Evolutionary conservation across 1,139 yeast species (phyloP).

Genomic region (Eremothecium cymbalariae): DNA sequence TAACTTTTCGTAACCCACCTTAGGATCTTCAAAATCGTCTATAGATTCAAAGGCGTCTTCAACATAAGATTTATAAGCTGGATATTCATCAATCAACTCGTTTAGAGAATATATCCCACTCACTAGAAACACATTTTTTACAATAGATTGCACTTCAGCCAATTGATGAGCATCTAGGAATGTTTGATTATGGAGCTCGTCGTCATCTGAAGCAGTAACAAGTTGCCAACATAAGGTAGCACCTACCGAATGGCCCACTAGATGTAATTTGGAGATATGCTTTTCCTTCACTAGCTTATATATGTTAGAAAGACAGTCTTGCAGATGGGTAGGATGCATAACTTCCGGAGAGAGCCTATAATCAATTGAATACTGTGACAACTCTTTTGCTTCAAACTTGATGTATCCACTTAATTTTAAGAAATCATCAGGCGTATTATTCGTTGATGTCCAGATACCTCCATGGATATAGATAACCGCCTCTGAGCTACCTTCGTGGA

Average conservation of each 20-base stretch:
- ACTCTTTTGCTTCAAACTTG: conserved; percentile 7
- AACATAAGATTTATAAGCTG: conserved; percentile 37
- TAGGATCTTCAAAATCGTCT: conserved; percentile 13
- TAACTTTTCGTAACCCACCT: conserved; percentile 7
- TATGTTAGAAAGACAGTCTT: conserved; percentile 48
- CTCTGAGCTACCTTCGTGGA: conserved; percentile 6
- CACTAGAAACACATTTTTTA: conserved; percentile 26
- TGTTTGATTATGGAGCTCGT: neutral
- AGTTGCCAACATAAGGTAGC: conserved; percentile 61
- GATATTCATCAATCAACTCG: conserved; percentile 38
- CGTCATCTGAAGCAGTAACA: conserved; percentile 20
- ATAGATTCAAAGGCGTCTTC: conserved; percentile 35
- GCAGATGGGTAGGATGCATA: conserved; percentile 55
- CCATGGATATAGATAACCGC: conserved; percentile 60
- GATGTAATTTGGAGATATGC: conserved; percentile 31
- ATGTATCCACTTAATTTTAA: conserved; percentile 31
- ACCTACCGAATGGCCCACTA: conserved; percentile 80
- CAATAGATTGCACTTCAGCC: neutral
- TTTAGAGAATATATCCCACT: conserved; percentile 43
- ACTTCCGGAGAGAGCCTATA: conserved; percentile 61
- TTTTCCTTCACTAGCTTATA: conserved; percentile 22
- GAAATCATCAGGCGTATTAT: conserved; percentile 52
- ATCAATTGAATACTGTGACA: conserved; percentile 37
- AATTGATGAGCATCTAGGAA: neutral
- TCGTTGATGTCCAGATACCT: conserved; percentile 81